Evolutionary conservation across 2,329 filamentous ascomycete species (phyloP).

Genomic region (Trichophyton schoenleinii): DNA sequence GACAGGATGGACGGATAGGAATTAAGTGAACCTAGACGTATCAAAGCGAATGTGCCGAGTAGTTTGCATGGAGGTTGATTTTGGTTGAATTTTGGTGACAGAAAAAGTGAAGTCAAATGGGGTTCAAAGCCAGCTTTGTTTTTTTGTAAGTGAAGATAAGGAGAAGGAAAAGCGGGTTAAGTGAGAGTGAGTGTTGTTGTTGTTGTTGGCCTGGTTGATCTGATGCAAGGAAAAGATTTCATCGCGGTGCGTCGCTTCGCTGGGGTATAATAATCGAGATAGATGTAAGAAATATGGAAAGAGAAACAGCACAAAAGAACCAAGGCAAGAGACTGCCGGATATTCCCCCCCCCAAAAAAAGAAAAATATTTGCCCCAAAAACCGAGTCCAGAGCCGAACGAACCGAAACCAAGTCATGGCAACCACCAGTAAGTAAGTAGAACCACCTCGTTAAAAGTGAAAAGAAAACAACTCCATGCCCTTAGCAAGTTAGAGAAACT

Average conservation of each 20-base stretch:
- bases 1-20: conserved; percentile 8
- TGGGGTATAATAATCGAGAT: conserved; percentile 1
- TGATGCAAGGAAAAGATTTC: neutral
- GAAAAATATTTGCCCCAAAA: neutral
- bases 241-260: neutral
- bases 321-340: neutral
- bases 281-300: neutral
- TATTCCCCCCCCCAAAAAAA: neutral
- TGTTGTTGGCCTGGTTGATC: neutral
- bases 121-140: neutral
- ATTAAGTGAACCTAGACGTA: conserved; percentile 11
- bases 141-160: neutral
- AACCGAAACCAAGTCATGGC: neutral
- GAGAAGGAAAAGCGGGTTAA: neutral
- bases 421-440: neutral
- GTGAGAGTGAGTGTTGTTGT: neutral
- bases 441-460: neutral
- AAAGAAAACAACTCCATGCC: neutral
- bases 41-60: conserved; percentile 10
- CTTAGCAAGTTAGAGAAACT: conserved; percentile 26
- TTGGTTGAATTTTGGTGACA: neutral
- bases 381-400: neutral
- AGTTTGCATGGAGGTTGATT: neutral
- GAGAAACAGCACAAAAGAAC: neutral
- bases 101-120: neutral